These are phyloP conservation scores for Pilasporangium apinafurcum DNA, from an alignment of 352 stramenopile genomes.

Conservation along the genomic window DNA sequence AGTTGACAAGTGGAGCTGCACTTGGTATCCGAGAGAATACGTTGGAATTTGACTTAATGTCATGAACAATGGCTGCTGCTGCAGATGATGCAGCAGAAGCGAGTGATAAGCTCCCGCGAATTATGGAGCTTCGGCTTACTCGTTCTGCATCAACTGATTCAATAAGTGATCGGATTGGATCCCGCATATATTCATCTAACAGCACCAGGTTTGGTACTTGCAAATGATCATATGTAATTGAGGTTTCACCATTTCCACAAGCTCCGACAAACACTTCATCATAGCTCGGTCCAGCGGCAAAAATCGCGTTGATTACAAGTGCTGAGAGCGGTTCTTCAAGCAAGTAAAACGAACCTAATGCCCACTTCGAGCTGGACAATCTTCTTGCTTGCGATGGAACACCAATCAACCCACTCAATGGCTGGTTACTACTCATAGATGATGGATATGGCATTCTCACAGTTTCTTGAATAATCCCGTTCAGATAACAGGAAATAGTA, in stretches of 20 bases:
- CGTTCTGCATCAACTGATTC: constrained; percentile 64
- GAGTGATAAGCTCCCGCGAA: constrained; percentile 41
- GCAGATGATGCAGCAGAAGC: constrained; percentile 53
- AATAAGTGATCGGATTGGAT: constrained; percentile 57
- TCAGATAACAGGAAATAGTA: constrained; percentile 49
- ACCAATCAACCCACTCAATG: constrained; percentile 51
- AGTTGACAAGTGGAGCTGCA: constrained; percentile 34
- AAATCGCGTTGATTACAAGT: constrained; percentile 44
- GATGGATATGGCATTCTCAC: constrained; percentile 69
- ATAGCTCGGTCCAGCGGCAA: constrained; percentile 47
- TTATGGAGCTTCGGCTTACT: constrained; percentile 35
- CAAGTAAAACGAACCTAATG: constrained; percentile 56
- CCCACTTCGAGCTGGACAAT: constrained; percentile 35
- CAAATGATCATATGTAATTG: constrained; percentile 42
- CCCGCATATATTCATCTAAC: constrained; percentile 58
- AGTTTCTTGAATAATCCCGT: constrained; percentile 57
- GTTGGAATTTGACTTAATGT: constrained; percentile 51
- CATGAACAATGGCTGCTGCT: constrained; percentile 59
- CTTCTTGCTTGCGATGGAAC: constrained; percentile 44
- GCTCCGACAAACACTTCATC: constrained; percentile 47
- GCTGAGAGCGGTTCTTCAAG: constrained; percentile 46
- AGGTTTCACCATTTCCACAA: constrained; percentile 39
- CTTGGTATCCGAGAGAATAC: constrained; percentile 51
- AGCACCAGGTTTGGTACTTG: constrained; percentile 35
- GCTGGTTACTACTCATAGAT: constrained; percentile 37